Percentiles rank a stretch among this genome's conserved stretches.
phyloP scores from a whole-genome alignment of 805 yeast species.

The Candida vaughaniae region DNA sequence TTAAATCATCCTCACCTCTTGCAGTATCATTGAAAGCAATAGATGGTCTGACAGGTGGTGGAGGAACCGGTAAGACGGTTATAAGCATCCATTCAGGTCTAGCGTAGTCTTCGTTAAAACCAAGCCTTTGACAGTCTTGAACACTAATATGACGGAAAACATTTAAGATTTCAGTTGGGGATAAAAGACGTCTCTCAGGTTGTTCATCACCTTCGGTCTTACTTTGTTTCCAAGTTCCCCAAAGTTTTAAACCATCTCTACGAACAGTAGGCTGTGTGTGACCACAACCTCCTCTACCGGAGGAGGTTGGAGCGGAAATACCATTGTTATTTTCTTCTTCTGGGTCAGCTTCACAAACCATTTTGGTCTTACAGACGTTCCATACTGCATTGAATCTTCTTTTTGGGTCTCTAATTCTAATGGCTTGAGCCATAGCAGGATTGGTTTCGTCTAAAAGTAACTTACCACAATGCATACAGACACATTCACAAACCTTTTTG shows the following conservation, averaged over 20 bases:
- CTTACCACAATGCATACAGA: constrained; percentile 99
- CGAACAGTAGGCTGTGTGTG: constrained; percentile 94
- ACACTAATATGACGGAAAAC: constrained; percentile 89
- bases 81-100: constrained; percentile 98
- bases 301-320: constrained; percentile 9
- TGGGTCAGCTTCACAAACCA: constrained; percentile 84
- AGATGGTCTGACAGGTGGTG: constrained; percentile 98
- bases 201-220: constrained; percentile 78
- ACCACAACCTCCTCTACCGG: constrained; percentile 96
- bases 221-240: constrained; percentile 98
- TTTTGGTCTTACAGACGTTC: constrained; percentile 86
- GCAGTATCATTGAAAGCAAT: constrained; percentile 98
- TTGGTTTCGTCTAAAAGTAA: constrained; percentile 81
- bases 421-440: constrained; percentile 81
- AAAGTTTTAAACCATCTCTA: constrained; percentile 90
- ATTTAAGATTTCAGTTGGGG: constrained; percentile 85
- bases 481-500: constrained; percentile 93
- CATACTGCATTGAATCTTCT: constrained; percentile 96
- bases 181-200: constrained; percentile 86
- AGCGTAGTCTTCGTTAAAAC: constrained; percentile 93
- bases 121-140: constrained; percentile 78
- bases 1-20: constrained; percentile 98
- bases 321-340: constrained; percentile 39
- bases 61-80: constrained; percentile 98
- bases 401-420: constrained; percentile 88